Evolutionary conservation across 192 early-diverging fungal species (phyloP).

Genomic region (Coemansia sp.): DNA sequence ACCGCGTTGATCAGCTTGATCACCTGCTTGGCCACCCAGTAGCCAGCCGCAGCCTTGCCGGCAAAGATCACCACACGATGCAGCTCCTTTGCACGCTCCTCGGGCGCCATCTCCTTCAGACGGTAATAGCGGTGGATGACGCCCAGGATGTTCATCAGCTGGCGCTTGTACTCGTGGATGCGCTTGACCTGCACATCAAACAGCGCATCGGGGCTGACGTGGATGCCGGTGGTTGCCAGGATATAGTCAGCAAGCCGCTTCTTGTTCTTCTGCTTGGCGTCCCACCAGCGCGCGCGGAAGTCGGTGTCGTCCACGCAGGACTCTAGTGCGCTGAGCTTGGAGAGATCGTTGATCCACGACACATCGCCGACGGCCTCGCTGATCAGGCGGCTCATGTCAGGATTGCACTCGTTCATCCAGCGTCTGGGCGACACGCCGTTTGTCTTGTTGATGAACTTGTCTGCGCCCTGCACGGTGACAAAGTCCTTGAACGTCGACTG

Average conservation of each 20-base stretch:
- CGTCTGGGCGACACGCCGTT: constrained; percentile 97
- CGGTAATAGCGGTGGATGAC: constrained; percentile 92
- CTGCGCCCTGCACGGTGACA: constrained; percentile 79
- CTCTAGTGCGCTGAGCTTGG: constrained; percentile 67
- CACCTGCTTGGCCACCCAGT: constrained; percentile 97
- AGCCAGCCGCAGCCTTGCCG: constrained; percentile 96
- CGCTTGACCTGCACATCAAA: constrained; percentile 99
- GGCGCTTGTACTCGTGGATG: constrained; percentile 99
- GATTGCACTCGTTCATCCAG: constrained; percentile 98
- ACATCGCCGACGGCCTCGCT: constrained; percentile 72
- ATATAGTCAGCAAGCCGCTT: constrained; percentile 85
- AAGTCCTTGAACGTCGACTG: constrained; percentile 88
- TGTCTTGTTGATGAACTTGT: constrained; percentile 95
- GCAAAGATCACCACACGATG: constrained; percentile 90
- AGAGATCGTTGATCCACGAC: constrained; percentile 77
- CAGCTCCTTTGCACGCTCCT: constrained; percentile 61
- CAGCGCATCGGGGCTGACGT: constrained; percentile 81
- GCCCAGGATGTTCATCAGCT: constrained; percentile 96
- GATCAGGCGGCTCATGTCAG: constrained; percentile 79
- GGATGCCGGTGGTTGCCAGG: constrained; percentile 63
- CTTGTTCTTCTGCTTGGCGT: constrained; percentile 91
- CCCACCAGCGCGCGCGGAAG: constrained; percentile 87
- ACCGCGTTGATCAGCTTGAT: constrained; percentile 99
- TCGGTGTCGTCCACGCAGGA: constrained; percentile 59
- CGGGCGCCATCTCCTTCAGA: constrained; percentile 76